Evolutionary conservation across 2,329 filamentous ascomycete species (phyloP).

Genomic region (Sclerotinia spermophila): DNA sequence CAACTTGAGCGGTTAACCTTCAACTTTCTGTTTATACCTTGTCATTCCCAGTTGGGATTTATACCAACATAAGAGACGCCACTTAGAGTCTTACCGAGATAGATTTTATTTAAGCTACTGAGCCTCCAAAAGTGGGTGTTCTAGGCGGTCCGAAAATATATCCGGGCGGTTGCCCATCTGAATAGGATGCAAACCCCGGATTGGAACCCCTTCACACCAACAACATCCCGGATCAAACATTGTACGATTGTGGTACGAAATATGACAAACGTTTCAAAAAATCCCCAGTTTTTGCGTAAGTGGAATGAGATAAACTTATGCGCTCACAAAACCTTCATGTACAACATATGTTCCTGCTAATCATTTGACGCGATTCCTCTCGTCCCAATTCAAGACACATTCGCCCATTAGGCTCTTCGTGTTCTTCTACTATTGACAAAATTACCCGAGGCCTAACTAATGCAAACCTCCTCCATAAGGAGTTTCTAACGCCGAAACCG

Average conservation of each 20-base stretch:
- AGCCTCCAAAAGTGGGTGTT: neutral
- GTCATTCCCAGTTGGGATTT: neutral
- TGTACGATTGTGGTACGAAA: neutral
- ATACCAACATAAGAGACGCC: neutral
- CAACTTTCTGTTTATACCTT: neutral
- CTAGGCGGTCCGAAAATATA: neutral
- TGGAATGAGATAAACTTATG: neutral
- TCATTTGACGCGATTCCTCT: neutral
- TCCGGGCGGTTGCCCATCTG: slow-evolving; percentile 1
- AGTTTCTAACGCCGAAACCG: neutral
- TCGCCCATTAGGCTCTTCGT: no score
- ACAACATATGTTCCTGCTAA: neutral
- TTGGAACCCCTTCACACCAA: slow-evolving; percentile 6
- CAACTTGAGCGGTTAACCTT: neutral
- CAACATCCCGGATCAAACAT: neutral
- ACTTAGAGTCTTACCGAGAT: neutral
- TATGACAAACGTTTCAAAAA: neutral
- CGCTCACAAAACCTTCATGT: neutral
- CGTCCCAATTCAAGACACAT: neutral
- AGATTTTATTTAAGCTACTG: neutral
- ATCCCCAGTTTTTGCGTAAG: neutral
- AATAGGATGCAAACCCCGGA: neutral
- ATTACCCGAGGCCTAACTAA: neutral
- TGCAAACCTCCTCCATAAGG: neutral
- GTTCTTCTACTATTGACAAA: neutral